Conservation (phyloP, 352 stramenopile genomes). For the Phytophthora rubi region DNA sequence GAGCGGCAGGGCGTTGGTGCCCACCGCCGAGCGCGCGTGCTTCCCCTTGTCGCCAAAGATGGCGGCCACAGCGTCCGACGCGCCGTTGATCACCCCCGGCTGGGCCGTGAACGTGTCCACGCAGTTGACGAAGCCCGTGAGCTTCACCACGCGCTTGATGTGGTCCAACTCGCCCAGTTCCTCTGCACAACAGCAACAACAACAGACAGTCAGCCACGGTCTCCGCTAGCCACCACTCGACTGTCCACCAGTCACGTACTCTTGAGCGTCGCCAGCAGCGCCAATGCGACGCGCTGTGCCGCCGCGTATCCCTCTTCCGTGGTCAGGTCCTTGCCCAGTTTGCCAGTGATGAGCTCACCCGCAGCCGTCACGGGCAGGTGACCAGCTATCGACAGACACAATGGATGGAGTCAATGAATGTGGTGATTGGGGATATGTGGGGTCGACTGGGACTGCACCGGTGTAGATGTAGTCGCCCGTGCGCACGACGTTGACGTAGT, state of each 20-base stretch:
- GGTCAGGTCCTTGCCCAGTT: constrained; percentile 85
- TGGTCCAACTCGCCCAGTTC: constrained; percentile 91
- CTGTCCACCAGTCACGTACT: constrained; percentile 37
- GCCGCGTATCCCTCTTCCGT: constrained; percentile 91
- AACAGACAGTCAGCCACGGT: constrained; percentile 1
- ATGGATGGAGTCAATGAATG: not conserved
- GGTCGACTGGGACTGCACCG: constrained; percentile 29
- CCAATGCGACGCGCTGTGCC: constrained; percentile 87
- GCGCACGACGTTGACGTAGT: constrained; percentile 87
- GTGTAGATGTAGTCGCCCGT: constrained; percentile 86
- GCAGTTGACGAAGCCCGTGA: constrained; percentile 96
- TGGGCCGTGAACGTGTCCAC: constrained; percentile 90
- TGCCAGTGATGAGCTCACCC: constrained; percentile 71
- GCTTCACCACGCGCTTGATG: constrained; percentile 93
- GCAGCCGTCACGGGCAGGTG: constrained; percentile 73
- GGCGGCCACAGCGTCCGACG: constrained; percentile 90
- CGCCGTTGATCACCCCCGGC: constrained; percentile 94
- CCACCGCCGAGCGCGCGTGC: constrained; percentile 93
- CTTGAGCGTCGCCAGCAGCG: constrained; percentile 91
- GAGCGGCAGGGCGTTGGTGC: constrained; percentile 94
- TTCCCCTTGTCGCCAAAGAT: constrained; percentile 89
- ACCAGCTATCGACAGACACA: constrained; percentile 47
- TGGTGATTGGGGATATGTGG: not conserved
- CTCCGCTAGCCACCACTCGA: not conserved
- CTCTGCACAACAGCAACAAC: constrained; percentile 32